phyloP scores from a whole-genome alignment of 768 basidiomycete genomes.

The Lyophyllum decastes region DNA sequence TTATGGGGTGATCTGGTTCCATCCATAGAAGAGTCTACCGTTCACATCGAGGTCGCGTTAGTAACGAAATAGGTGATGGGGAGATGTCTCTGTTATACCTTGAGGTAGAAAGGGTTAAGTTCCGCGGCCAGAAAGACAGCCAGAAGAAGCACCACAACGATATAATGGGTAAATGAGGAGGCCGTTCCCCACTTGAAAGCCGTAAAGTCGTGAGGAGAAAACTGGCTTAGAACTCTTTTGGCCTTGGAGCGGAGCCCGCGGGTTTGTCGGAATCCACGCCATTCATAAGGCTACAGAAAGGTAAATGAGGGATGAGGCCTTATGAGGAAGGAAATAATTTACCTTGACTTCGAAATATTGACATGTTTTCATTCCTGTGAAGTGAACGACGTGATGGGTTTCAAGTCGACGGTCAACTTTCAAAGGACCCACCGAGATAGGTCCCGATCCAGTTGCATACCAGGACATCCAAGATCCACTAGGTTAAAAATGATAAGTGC shows the following conservation, averaged over 20 bases:
- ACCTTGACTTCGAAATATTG: slow-evolving; percentile 89
- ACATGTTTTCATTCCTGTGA: slow-evolving; percentile 81
- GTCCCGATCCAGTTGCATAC: slow-evolving; percentile 89
- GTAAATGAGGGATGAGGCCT: slow-evolving; percentile 5
- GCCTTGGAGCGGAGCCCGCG: slow-evolving; percentile 80
- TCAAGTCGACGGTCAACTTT: slow-evolving; percentile 1
- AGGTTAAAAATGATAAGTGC: slow-evolving; percentile 11
- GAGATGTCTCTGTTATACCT: slow-evolving; percentile 44
- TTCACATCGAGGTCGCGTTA: neutral
- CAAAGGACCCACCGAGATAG: slow-evolving; percentile 59
- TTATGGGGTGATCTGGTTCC: slow-evolving; percentile 87
- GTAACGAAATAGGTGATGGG: neutral
- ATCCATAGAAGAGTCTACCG: slow-evolving; percentile 73
- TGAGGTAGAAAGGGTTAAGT: slow-evolving; percentile 86
- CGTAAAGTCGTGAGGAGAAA: slow-evolving; percentile 87
- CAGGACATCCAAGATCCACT: slow-evolving; percentile 89
- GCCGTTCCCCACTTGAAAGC: slow-evolving; percentile 88
- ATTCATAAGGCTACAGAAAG: slow-evolving; percentile 68
- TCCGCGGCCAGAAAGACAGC: slow-evolving; percentile 83
- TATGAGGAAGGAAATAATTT: slow-evolving; percentile 16
- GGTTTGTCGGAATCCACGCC: slow-evolving; percentile 82
- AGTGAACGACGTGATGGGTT: slow-evolving; percentile 12
- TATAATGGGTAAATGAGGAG: slow-evolving; percentile 69
- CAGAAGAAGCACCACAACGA: slow-evolving; percentile 73
- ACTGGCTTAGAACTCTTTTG: slow-evolving; percentile 76